Evolutionary conservation across 805 yeast genomes (phyloP).

Genomic region (Barnettozyma wickerhamii): DNA sequence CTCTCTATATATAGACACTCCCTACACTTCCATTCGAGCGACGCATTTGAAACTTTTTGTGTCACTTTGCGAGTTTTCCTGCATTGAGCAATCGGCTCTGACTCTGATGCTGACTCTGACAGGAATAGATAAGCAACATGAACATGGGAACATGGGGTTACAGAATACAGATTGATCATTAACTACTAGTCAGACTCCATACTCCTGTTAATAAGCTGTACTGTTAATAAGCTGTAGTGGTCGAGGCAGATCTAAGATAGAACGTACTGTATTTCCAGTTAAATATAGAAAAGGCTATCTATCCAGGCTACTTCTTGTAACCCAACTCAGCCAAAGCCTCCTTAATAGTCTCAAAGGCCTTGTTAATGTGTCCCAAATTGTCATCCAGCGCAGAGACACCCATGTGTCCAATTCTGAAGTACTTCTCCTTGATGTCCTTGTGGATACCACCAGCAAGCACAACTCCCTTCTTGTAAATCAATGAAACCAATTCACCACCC

Average conservation of each 20-base stretch:
- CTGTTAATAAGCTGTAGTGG: too few species aligned
- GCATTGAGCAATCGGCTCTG: too few species aligned
- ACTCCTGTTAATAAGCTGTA: too few species aligned
- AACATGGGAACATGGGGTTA: too few species aligned
- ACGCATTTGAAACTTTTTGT: not conserved
- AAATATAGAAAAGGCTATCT: too few species aligned
- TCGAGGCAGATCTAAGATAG: too few species aligned
- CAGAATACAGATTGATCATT: too few species aligned
- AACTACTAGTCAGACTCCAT: too few species aligned
- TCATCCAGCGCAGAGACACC: slow-evolving; percentile 69
- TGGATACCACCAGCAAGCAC: slow-evolving; percentile 89
- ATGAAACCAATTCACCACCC: slow-evolving; percentile 59
- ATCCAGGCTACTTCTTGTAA: slow-evolving; percentile 25
- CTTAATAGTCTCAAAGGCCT: slow-evolving; percentile 43
- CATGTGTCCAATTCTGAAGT: slow-evolving; percentile 96
- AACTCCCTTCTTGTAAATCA: slow-evolving; percentile 58
- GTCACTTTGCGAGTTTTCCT: too few species aligned
- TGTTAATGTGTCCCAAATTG: slow-evolving; percentile 49
- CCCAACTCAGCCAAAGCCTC: slow-evolving; percentile 38
- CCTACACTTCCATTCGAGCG: not conserved
- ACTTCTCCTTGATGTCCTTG: slow-evolving; percentile 70
- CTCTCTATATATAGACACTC: not conserved
- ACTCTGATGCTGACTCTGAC: too few species aligned
- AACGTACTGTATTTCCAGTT: too few species aligned
- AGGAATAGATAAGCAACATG: too few species aligned